Evolutionary conservation across 1,139 yeast species (phyloP), one percentile per base, ranked within the genome.

Genomic region (Sugiyamaella japonica): DNA sequence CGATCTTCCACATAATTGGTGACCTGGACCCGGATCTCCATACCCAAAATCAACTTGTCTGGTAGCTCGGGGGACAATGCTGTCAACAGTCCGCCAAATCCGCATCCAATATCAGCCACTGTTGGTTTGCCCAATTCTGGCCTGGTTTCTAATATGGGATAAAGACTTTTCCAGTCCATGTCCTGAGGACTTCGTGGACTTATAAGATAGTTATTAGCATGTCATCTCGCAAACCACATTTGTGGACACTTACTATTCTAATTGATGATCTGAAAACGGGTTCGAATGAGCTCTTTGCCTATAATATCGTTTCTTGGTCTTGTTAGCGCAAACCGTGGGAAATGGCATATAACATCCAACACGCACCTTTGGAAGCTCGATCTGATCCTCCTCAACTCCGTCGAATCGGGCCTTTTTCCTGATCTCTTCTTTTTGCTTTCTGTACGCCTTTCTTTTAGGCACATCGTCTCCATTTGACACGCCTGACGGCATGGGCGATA

Each of bases 271-370:
- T 16, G 97, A 88, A 66, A 93, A 93, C 25, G 99, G 99, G 67
- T 93, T 93, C 1, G 98, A 90, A 69, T 93, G 99, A 1, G 99
- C 99, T 70, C 99, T 77, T 73, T 93, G 99, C 69, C 99, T 81
- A 70, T 93, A 95, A 70, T 80, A 93, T 64, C 93, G 80, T 71
- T 95, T 95, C 72, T 87, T 79, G 2, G 41, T 95, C 43, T 13
- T 32, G 53, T 65, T 85, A 81, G 71, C 25, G 6, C 25, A 20
- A 20, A 20, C 25, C 6, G 25, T 90, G 17, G n/a, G 3, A 5
- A 29, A 29, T 29, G 34, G 25, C 6, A 20, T 20, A 3, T 20
- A 20, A 20, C 31, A 28, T 28, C 9, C 9, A 29, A 29, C n/a
- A 65, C 95, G 80, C 71, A 91, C 93, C 70, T 63, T 66, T 9